A percentile compares a stretch with the other conserved stretches of the same genome.
Conservation (phyloP, 331 rosid genomes). For the Malus hybrid region DNA sequence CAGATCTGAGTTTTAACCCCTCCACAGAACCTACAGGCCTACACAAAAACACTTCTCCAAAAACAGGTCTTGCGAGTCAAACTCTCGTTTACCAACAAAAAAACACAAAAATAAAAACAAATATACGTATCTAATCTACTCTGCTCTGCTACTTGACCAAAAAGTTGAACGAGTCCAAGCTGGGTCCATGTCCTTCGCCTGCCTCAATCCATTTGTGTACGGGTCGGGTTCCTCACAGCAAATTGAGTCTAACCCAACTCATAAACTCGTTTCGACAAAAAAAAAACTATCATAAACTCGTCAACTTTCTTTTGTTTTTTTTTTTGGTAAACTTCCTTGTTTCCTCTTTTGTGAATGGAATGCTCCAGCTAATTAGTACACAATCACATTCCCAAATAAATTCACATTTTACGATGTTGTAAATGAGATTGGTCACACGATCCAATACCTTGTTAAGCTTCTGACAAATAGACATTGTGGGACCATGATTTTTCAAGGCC, state of each 20-base stretch:
- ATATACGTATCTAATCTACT: not conserved
- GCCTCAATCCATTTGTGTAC: not conserved
- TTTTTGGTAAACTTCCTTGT: no score
- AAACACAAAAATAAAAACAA: not conserved
- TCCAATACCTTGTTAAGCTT: no score
- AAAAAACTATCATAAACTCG: no score
- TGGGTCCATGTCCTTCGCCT: slow-evolving; percentile 21
- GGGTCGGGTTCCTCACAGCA: slow-evolving; percentile 1
- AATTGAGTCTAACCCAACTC: not conserved
- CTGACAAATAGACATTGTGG: no score
- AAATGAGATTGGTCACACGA: no score
- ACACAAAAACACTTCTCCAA: not conserved
- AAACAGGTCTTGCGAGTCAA: not conserved
- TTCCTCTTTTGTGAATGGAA: no score
- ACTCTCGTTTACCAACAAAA: not conserved
- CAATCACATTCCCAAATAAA: no score
- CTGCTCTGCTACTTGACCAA: slow-evolving; percentile 6
- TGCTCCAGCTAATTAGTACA: no score
- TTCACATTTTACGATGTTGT: no score
- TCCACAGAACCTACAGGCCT: not conserved
- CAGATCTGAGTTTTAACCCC: slow-evolving; percentile 5
- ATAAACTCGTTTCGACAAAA: no score
- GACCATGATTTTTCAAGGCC: no score
- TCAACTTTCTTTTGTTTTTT: no score
- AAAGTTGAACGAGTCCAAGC: slow-evolving; percentile 11